Evolutionary conservation across 2,329 filamentous ascomycete genomes (phyloP).

Genomic region (Arthroderma sp.): DNA sequence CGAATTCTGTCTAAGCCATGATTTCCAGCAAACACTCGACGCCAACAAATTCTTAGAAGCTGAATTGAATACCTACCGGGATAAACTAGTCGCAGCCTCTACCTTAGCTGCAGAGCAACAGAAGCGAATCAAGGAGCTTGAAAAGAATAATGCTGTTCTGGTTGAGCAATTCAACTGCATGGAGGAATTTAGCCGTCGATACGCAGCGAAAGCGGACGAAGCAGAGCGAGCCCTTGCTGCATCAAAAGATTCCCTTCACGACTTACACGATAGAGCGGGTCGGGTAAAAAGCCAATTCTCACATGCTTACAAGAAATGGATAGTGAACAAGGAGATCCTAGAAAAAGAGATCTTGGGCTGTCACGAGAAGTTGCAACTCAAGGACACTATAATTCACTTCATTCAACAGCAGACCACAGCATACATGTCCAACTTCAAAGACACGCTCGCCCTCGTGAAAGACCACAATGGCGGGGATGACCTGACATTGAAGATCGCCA

Average conservation of each 20-base stretch:
- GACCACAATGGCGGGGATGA: not conserved
- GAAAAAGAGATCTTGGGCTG: not conserved
- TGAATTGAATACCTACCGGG: not conserved
- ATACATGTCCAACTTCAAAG: conserved; percentile 2
- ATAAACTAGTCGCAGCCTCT: not conserved
- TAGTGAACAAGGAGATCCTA: conserved; percentile 1
- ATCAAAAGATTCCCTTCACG: not conserved
- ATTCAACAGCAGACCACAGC: not conserved
- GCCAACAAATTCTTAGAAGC: not conserved
- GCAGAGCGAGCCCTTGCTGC: not conserved
- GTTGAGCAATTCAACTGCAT: not conserved
- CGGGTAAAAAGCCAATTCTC: not conserved
- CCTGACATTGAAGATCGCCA: conserved; percentile 4
- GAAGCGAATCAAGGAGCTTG: not conserved
- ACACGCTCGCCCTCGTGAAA: not conserved
- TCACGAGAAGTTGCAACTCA: not conserved
- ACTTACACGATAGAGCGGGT: not conserved
- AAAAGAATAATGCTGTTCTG: not conserved
- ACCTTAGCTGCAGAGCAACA: not conserved
- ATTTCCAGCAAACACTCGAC: conserved; percentile 1
- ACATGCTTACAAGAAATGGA: conserved; percentile 1
- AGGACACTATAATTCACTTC: not conserved
- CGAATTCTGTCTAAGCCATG: conserved; percentile 1
- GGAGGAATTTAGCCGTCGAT: not conserved
- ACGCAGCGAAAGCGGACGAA: not conserved